Evolutionary conservation across 1,284 basidiomycete genomes (phyloP).

Genomic region (Hemileia vastatrix): DNA sequence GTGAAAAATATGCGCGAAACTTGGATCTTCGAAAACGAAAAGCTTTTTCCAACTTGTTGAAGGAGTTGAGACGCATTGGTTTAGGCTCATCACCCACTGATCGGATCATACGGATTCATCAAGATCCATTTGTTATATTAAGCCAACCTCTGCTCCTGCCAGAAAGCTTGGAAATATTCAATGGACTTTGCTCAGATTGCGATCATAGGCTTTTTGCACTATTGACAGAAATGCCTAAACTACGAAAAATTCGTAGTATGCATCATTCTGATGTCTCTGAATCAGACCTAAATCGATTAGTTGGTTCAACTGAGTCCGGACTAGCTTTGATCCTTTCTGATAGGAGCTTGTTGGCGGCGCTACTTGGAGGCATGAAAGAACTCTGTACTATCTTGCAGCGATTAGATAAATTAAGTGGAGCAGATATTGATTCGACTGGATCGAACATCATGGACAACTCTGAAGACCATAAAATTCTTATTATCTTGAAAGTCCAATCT

Average conservation of each 20-base stretch:
- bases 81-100: slow-evolving; percentile 46
- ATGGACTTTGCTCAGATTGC: background rate
- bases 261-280: slow-evolving; percentile 17
- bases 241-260: slow-evolving; percentile 13
- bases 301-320: slow-evolving; percentile 18
- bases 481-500: too few relatives aligned
- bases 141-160: slow-evolving; percentile 12
- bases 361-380: background rate
- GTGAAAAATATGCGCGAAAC: slow-evolving; percentile 65
- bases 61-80: slow-evolving; percentile 73
- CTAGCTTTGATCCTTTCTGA: slow-evolving; percentile 16
- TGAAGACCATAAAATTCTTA: too few relatives aligned
- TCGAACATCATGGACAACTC: too few relatives aligned
- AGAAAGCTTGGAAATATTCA: background rate
- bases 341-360: background rate
- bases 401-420: too few relatives aligned
- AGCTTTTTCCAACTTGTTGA: slow-evolving; percentile 82
- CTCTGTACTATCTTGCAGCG: too few relatives aligned
- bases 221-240: slow-evolving; percentile 15
- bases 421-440: too few relatives aligned
- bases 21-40: slow-evolving; percentile 71
- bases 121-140: slow-evolving; percentile 12
- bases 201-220: slow-evolving; percentile 15
- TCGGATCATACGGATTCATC: slow-evolving; percentile 4
- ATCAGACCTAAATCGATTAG: slow-evolving; percentile 16